Evolutionary conservation across 495 filamentous ascomycete genomes (phyloP), one percentile per base, ranked within the genome.

Genomic region (Articulospora tetracladia): DNA sequence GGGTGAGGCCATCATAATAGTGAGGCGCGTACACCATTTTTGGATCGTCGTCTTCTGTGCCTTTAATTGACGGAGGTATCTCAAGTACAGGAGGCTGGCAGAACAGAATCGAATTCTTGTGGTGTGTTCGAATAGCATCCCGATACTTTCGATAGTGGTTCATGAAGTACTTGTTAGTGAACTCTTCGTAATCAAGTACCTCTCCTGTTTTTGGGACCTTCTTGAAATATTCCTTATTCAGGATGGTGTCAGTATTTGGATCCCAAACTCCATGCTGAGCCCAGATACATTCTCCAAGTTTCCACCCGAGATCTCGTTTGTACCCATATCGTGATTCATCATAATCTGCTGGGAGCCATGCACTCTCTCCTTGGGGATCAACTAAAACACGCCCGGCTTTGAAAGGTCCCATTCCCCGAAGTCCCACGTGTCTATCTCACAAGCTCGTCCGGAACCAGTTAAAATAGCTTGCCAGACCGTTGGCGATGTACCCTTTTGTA

Each of bases 221-320:
- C 7, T 83, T 79, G 66, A 98, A 98, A 72, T 98, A 98, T 67
- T 95, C 87, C 68, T 92, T 94, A 61, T 82, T 84, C 28, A 95
- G 72, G 1, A 98, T 75, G 15, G 81, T 83, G 69, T 97, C 91
- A 7, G 79, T 86, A 0, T 79, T 77, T 8, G 89, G 88, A 68
- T 98, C 92, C 94, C 94, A 98, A 0, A 98, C 85, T 3, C 92
- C 93, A 73, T 98, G 92, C 63, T 98, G 94, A 13, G 95, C 94
- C 94, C 94, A 98, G 27, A 98, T 63, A 69, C 94, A 97, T 72
- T 95, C 86, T 17, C 93, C 95, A 11, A 98, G 73, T 66, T 87
- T 94, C 94, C 94, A 98, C 10, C 76, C 84, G 13, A 89, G 82
- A 67, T 94, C 92, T 63, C 94, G 83, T 64, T 86, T 90, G 86